Percentiles rank a stretch among this genome's conserved stretches.
phyloP scores from a whole-genome alignment of 2,329 filamentous ascomycete species.

The Aspergillus uvarum region DNA sequence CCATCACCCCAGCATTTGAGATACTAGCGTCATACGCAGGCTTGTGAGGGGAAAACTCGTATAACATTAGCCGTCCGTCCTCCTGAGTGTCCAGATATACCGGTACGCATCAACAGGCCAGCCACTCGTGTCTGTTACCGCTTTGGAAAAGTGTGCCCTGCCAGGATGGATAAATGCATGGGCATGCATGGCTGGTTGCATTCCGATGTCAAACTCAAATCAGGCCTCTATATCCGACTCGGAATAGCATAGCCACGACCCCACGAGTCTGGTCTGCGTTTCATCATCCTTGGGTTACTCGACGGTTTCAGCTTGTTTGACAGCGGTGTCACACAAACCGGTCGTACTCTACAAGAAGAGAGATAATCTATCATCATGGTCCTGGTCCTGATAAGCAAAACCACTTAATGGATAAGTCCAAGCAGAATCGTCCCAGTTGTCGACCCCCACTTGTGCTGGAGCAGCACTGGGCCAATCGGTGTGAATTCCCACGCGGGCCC shows the following conservation, averaged over 20 bases:
- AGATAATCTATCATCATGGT: not conserved
- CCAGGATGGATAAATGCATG: not conserved
- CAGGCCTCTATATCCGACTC: not conserved
- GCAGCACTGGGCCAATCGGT: not conserved
- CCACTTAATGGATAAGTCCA: not conserved
- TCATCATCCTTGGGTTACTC: not conserved
- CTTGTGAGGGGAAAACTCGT: not conserved
- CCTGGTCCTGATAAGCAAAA: not conserved
- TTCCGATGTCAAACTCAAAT: not conserved
- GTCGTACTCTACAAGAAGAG: not conserved
- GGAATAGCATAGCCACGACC: no score
- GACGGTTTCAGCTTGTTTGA: not conserved
- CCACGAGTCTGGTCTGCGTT: not conserved
- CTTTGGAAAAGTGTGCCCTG: not conserved
- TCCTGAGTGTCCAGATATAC: no score
- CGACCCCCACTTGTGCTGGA: not conserved
- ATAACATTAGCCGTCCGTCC: not conserved
- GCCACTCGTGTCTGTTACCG: not conserved
- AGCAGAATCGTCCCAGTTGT: not conserved
- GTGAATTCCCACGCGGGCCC: not conserved
- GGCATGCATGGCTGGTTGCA: not conserved
- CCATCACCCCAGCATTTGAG: conserved; percentile 15
- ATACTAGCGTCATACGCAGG: conserved; percentile 14
- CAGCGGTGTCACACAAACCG: not conserved
- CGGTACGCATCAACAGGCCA: not conserved